Evolutionary conservation across 495 filamentous ascomycete genomes (phyloP).

Genomic region (Penicillium manginii): DNA sequence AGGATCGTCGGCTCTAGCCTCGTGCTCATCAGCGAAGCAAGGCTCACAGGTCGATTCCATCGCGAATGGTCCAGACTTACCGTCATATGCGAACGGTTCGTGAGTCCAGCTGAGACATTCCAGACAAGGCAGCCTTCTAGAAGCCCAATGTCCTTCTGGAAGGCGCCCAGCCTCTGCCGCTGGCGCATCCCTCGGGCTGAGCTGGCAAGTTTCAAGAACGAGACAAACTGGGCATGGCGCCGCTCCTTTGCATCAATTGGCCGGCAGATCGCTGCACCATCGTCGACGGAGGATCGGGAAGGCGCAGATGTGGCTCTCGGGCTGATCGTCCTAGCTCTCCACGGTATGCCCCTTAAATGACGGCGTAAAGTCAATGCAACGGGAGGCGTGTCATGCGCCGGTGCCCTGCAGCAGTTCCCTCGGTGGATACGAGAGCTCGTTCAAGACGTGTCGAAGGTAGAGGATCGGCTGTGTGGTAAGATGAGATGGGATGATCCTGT

Average conservation of each 20-base stretch:
- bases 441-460: not conserved
- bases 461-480: not conserved
- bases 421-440: conserved; percentile 1
- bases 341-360: conserved; percentile 14
- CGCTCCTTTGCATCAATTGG: conserved; percentile 7
- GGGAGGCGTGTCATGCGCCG: conserved; percentile 1
- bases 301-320: conserved; percentile 7
- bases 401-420: conserved; percentile 9
- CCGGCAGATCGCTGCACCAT: conserved; percentile 8
- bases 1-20: not conserved
- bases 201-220: not conserved
- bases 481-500: not conserved
- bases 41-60: not conserved
- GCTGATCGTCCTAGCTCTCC: conserved; percentile 1
- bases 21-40: not conserved
- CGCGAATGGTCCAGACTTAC: not conserved
- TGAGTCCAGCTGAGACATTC: conserved; percentile 10
- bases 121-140: conserved; percentile 16
- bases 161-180: not conserved
- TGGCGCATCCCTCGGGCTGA: not conserved
- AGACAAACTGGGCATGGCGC: not conserved
- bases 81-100: not conserved
- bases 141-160: not conserved
- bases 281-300: conserved; percentile 2
- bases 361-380: conserved; percentile 9